Conservation (phyloP, 1,284 basidiomycete species). For the Sporisorium reilianum region DNA sequence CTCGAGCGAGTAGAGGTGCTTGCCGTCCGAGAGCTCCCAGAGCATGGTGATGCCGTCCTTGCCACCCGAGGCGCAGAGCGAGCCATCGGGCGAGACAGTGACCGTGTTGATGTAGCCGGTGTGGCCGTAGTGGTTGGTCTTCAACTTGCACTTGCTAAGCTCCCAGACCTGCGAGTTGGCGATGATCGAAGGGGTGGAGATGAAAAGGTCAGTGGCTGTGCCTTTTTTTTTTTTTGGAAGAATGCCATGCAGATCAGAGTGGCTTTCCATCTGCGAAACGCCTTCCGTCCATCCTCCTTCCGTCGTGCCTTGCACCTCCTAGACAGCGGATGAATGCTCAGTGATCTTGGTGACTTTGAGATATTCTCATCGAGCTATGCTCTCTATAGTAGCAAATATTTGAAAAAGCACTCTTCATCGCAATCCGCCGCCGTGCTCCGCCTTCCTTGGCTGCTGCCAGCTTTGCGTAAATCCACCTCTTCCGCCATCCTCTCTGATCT, state of each 20-base stretch:
- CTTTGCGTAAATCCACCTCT: neutral
- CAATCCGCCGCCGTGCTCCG: slow-evolving; percentile 53
- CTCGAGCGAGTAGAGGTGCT: slow-evolving; percentile 99
- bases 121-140: slow-evolving; percentile 99
- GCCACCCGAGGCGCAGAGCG: slow-evolving; percentile 97
- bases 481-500: slow-evolving; percentile 7
- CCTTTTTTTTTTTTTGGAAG: neutral
- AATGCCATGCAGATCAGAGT: slow-evolving; percentile 9
- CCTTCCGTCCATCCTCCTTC: neutral
- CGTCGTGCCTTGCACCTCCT: too few species aligned
- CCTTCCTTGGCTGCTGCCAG: neutral
- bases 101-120: slow-evolving; percentile 99
- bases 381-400: slow-evolving; percentile 89
- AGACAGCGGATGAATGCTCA: slow-evolving; percentile 74
- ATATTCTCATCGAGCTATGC: slow-evolving; percentile 76
- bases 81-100: slow-evolving; percentile 98
- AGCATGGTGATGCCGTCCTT: slow-evolving; percentile 99
- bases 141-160: slow-evolving; percentile 99
- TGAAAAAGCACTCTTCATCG: slow-evolving; percentile 69
- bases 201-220: slow-evolving; percentile 16
- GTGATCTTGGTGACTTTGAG: slow-evolving; percentile 81
- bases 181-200: neutral
- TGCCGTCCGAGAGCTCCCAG: slow-evolving; percentile 99
- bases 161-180: slow-evolving; percentile 87
- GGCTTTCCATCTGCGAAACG: too few species aligned